Conservation (phyloP, 257 asterid genomes). For the Solanum etuberosum region DNA sequence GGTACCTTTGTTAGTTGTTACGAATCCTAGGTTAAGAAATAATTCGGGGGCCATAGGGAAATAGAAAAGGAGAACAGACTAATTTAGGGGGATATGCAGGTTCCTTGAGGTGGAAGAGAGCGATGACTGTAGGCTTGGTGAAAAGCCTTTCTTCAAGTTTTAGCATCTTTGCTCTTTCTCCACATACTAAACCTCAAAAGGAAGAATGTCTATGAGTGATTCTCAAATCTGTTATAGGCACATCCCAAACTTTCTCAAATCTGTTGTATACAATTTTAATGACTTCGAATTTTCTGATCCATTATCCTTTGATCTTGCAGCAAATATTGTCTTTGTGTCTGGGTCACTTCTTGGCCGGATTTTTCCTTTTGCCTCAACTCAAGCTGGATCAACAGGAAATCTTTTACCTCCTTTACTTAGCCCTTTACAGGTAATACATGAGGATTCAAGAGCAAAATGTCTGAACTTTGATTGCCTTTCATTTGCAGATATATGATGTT, state of each 20-base stretch:
- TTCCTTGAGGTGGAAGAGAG: background rate
- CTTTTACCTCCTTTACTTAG: slow-evolving; percentile 52
- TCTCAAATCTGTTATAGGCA: background rate
- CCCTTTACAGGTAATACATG: slow-evolving; percentile 74
- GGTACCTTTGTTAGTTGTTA: background rate
- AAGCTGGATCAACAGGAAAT: slow-evolving; percentile 24
- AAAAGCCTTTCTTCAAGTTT: background rate
- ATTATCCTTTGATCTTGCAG: slow-evolving; percentile 22
- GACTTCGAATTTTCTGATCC: background rate
- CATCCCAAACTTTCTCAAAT: background rate
- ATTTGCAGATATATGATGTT: background rate
- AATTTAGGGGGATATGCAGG: background rate
- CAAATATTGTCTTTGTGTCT: slow-evolving; percentile 66
- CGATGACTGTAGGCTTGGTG: background rate
- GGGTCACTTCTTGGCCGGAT: slow-evolving; percentile 78
- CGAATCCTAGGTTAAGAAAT: background rate
- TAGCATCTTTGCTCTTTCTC: background rate
- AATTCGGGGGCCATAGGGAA: background rate
- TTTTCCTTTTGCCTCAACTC: slow-evolving; percentile 51
- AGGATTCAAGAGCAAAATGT: background rate
- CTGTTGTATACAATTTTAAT: background rate
- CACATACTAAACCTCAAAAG: background rate
- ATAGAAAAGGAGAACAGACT: background rate
- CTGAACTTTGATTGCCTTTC: background rate
- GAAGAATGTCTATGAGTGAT: background rate